A percentile compares a stretch with the other conserved stretches of the same genome.
Conservation (phyloP, 805 yeast genomes). For the Myxozyma lipomycoides region DNA sequence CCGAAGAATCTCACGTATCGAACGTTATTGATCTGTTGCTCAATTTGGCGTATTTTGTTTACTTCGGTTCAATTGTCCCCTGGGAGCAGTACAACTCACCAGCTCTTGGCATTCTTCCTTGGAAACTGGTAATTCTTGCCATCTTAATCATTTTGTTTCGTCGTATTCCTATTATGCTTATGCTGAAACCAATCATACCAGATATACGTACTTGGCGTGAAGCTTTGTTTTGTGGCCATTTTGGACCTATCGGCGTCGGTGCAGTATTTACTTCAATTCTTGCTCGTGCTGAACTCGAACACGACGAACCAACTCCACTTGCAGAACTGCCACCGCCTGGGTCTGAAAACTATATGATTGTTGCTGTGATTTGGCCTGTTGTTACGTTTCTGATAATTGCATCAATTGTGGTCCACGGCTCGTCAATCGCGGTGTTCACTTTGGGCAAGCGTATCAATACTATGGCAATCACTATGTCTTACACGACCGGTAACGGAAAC, state of each 20-base stretch:
- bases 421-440: conserved; percentile 74
- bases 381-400: conserved; percentile 74
- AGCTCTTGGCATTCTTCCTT: conserved; percentile 60
- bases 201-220: conserved; percentile 91
- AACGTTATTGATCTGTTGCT: conserved; percentile 82
- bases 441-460: conserved; percentile 84
- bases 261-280: conserved; percentile 80
- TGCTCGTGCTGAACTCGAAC: conserved; percentile 69
- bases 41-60: conserved; percentile 82
- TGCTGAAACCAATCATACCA: conserved; percentile 73
- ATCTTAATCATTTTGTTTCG: conserved; percentile 69
- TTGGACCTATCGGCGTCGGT: conserved; percentile 96
- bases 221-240: conserved; percentile 90
- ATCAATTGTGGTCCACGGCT: conserved; percentile 88
- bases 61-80: conserved; percentile 86
- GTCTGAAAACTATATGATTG: conserved; percentile 53
- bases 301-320: conserved; percentile 56
- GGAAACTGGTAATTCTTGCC: conserved; percentile 77
- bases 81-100: conserved; percentile 72
- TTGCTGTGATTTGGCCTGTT: conserved; percentile 75
- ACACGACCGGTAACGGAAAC: conserved; percentile 65
- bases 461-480: conserved; percentile 87
- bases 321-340: conserved; percentile 46
- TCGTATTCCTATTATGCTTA: conserved; percentile 76
- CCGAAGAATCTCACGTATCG: conserved; percentile 82